phyloP scores from a whole-genome alignment of 306 rosid genomes.

The Purshia tridentata region DNA sequence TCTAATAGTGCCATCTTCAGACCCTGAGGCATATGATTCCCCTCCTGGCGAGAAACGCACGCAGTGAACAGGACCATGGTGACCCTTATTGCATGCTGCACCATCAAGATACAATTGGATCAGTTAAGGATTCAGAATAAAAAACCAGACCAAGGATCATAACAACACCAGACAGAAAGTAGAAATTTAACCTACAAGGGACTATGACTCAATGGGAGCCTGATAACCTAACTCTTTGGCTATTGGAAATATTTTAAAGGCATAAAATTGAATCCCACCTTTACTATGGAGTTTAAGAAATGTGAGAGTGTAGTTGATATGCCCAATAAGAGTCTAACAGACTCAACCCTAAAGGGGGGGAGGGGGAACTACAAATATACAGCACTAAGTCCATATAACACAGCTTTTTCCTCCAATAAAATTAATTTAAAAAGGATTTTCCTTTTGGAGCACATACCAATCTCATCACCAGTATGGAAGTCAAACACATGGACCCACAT shows the following conservation, averaged over 20 bases:
- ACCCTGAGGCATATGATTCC: constrained; percentile 98
- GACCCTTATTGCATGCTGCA: constrained; percentile 97
- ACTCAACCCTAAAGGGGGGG: too few relatives aligned
- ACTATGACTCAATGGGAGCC: background rate
- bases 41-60: constrained; percentile 97
- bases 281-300: background rate
- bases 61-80: constrained; percentile 98
- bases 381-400: background rate
- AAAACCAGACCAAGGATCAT: background rate
- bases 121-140: background rate
- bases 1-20: constrained; percentile 98
- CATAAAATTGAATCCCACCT: background rate
- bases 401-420: background rate
- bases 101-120: constrained; percentile 21
- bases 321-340: too few relatives aligned
- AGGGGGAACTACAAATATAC: too few relatives aligned
- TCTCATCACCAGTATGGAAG: constrained; percentile 91
- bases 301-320: background rate
- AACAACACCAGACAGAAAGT: background rate
- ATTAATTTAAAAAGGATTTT: background rate
- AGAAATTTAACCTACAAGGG: background rate
- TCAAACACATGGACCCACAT: constrained; percentile 97
- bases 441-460: constrained; percentile 47
- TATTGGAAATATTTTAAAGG: background rate
- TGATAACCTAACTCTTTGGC: background rate